phyloP scores from a whole-genome alignment of 2,329 filamentous ascomycete genomes.

The Shiraia sp. region DNA sequence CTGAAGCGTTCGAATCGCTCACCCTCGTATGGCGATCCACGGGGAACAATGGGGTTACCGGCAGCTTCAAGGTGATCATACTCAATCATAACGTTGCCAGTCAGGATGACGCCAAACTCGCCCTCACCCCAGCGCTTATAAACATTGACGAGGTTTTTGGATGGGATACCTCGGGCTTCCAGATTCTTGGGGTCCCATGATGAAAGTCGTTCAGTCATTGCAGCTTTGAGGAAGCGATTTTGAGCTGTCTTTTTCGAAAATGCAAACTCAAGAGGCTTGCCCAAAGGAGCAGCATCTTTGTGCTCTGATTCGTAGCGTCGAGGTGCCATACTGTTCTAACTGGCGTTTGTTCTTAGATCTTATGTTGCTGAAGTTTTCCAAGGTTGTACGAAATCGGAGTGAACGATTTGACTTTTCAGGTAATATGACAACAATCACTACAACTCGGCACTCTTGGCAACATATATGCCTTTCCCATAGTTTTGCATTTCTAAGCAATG shows the following conservation, averaged over 20 bases:
- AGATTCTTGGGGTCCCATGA: conserved; percentile 62
- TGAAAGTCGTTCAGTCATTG: conserved; percentile 68
- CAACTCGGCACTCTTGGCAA: background rate
- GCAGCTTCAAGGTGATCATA: conserved; percentile 61
- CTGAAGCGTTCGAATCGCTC: conserved; percentile 64
- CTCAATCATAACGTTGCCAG: conserved; percentile 68
- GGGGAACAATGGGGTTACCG: conserved; percentile 65
- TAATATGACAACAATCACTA: background rate
- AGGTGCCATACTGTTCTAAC: conserved; percentile 39
- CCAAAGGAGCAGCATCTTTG: conserved; percentile 47
- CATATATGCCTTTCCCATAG: background rate
- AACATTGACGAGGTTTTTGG: conserved; percentile 60
- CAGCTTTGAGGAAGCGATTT: conserved; percentile 69
- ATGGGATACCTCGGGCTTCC: conserved; percentile 58
- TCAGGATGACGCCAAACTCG: conserved; percentile 55
- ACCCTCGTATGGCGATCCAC: conserved; percentile 55
- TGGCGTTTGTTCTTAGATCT: too few relatives aligned
- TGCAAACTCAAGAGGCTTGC: conserved; percentile 49
- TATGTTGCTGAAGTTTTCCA: too few relatives aligned
- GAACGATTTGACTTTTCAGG: too few relatives aligned
- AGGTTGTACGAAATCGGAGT: too few relatives aligned
- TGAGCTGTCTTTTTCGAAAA: conserved; percentile 59
- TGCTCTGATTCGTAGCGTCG: conserved; percentile 47
- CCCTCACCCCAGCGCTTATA: conserved; percentile 58
- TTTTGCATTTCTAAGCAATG: conserved; percentile 9